phyloP scores from a whole-genome alignment of 2,329 filamentous ascomycete genomes.

The Epichloe uncinata region DNA sequence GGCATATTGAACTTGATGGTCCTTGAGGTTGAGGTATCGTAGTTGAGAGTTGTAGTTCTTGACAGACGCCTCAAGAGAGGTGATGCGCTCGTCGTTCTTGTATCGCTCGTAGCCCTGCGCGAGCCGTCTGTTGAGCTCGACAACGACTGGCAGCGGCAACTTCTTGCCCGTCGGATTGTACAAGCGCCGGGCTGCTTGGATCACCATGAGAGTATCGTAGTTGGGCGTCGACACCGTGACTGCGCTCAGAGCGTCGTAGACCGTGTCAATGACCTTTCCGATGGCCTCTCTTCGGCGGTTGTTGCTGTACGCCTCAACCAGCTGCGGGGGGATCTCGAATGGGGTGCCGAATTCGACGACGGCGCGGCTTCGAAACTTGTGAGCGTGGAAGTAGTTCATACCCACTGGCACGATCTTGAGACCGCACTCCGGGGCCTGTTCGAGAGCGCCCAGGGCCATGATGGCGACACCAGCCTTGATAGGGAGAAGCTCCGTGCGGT shows the following conservation, averaged over 20 bases:
- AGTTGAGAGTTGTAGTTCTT: constrained; percentile 79
- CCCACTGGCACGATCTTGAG: constrained; percentile 92
- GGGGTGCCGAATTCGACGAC: constrained; percentile 91
- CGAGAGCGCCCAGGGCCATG: constrained; percentile 87
- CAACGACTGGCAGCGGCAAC: constrained; percentile 77
- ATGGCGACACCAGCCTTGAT: constrained; percentile 95
- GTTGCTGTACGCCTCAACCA: constrained; percentile 74
- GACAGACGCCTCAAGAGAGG: constrained; percentile 60
- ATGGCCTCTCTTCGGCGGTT: constrained; percentile 81
- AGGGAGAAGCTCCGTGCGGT: constrained; percentile 80
- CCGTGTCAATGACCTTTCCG: constrained; percentile 68
- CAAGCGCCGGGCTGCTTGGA: constrained; percentile 82
- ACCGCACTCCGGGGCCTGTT: constrained; percentile 72
- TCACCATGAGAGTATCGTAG: constrained; percentile 93
- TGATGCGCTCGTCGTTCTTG: constrained; percentile 79
- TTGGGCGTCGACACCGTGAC: constrained; percentile 89
- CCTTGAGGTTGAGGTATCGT: constrained; percentile 71
- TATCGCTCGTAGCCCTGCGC: constrained; percentile 86
- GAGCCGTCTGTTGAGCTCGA: constrained; percentile 84
- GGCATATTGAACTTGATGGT: constrained; percentile 90
- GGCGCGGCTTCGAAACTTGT: constrained; percentile 93
- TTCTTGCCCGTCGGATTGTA: constrained; percentile 95
- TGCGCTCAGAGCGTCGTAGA: constrained; percentile 71
- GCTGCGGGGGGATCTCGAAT: constrained; percentile 70
- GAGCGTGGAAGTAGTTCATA: constrained; percentile 99